These are phyloP conservation scores for Aspergillus caelatus DNA, from an alignment of 2,329 filamentous ascomycete species.

Conservation along the genomic window DNA sequence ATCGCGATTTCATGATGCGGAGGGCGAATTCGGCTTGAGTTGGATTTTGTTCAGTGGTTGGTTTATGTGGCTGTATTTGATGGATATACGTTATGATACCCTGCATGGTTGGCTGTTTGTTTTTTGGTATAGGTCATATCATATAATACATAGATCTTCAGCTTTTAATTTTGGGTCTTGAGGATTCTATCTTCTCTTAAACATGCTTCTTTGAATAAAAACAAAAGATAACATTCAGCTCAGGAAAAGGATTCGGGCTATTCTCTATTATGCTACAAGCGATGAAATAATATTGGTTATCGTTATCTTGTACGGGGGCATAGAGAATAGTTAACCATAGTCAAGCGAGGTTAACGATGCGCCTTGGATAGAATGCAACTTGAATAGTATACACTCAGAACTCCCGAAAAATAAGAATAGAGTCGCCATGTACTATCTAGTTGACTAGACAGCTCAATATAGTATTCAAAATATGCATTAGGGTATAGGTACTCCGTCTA, in stretches of 20 bases:
- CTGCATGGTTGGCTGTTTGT: conserved; percentile 4
- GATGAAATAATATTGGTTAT: neutral
- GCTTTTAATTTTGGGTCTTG: neutral
- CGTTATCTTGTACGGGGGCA: neutral
- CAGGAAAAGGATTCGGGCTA: neutral
- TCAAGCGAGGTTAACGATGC: neutral
- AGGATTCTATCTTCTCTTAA: neutral
- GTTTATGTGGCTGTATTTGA: neutral
- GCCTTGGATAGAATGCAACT: neutral
- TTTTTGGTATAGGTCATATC: neutral
- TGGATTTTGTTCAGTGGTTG: neutral
- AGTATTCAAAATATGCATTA: neutral
- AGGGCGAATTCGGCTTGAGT: neutral
- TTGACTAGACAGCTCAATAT: neutral
- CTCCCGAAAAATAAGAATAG: neutral
- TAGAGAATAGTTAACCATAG: neutral
- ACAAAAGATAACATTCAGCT: neutral
- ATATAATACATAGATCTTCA: conserved; percentile 50
- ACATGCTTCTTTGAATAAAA: neutral
- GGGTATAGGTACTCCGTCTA: neutral
- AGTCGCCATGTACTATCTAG: neutral
- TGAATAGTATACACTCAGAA: neutral
- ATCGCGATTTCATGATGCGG: conserved; percentile 67
- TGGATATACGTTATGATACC: neutral
- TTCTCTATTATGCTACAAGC: too few relatives aligned